These are phyloP conservation scores for Diphasiastrum complanatum DNA, from an alignment of 83 land plant species.

Conservation along the genomic window DNA sequence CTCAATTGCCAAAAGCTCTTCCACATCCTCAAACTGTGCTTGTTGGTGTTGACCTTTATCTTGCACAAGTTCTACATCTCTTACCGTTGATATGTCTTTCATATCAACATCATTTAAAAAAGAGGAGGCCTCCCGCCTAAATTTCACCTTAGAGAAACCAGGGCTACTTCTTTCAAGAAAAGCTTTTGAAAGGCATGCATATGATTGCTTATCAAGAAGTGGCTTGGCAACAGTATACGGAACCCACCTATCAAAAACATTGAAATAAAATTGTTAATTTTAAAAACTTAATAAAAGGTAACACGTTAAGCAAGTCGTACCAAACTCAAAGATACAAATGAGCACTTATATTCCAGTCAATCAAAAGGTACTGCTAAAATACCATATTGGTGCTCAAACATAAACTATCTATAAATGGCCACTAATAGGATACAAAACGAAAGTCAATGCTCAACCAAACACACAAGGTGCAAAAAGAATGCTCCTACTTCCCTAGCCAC, in stretches of 20 bases:
- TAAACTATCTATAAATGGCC: no score
- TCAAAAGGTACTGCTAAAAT: no score
- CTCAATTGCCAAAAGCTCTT: neutral
- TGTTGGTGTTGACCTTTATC: conserved; percentile 16
- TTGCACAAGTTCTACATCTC: neutral
- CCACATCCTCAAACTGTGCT: conserved; percentile 12
- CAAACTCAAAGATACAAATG: no score
- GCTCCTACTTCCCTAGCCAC: no score
- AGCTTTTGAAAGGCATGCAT: conserved; percentile 44
- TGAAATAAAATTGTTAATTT: neutral
- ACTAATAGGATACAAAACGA: no score
- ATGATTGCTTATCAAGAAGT: conserved; percentile 42
- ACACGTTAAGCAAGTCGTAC: no score
- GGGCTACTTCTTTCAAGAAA: conserved; percentile 10
- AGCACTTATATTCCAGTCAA: no score
- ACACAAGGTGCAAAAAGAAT: no score
- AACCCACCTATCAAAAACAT: conserved; percentile 51
- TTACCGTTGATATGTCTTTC: neutral
- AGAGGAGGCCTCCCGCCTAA: conserved; percentile 22
- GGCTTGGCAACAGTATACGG: conserved; percentile 48
- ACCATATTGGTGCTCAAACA: no score
- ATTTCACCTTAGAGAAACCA: neutral
- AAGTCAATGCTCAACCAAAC: no score
- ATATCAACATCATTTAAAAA: conserved; percentile 26
- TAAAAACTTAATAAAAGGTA: neutral